Conservation (phyloP, 192 early-diverging fungal genomes). For the Gryganskiella cystojenkinii region DNA sequence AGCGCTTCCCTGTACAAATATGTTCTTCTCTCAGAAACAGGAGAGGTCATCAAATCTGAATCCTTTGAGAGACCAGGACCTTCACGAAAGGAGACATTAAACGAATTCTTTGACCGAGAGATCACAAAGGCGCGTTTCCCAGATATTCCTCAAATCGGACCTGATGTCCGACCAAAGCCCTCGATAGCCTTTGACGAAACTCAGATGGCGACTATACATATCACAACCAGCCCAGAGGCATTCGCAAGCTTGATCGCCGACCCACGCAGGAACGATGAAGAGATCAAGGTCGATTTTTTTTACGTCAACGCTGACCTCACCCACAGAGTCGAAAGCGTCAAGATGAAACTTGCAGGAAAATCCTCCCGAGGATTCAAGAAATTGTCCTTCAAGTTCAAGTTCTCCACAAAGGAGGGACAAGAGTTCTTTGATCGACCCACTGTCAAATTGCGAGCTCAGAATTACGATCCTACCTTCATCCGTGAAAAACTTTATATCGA, state of each 20-base stretch:
- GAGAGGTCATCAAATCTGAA: not conserved
- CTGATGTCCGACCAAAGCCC: not conserved
- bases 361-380: conserved; percentile 39
- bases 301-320: conserved; percentile 6
- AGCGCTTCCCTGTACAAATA: conserved; percentile 8
- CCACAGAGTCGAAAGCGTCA: conserved; percentile 1
- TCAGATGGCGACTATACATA: conserved; percentile 13
- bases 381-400: conserved; percentile 9
- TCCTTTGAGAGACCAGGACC: not conserved
- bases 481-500: conserved; percentile 53
- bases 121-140: conserved; percentile 2
- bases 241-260: not conserved
- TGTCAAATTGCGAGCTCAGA: conserved; percentile 40
- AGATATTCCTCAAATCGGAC: not conserved
- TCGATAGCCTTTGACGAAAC: conserved; percentile 6
- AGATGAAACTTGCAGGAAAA: conserved; percentile 4
- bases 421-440: conserved; percentile 22
- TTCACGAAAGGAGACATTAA: not conserved
- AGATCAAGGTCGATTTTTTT: conserved; percentile 10
- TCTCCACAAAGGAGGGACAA: conserved; percentile 9
- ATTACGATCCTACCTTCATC: conserved; percentile 45
- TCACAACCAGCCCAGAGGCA: not conserved
- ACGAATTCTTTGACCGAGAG: conserved; percentile 21
- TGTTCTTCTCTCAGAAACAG: not conserved
- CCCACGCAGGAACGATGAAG: not conserved